A percentile compares a stretch with the other conserved stretches of the same genome.
Conservation (phyloP, 768 basidiomycete species). For the Sporobolomyces pararoseus region DNA sequence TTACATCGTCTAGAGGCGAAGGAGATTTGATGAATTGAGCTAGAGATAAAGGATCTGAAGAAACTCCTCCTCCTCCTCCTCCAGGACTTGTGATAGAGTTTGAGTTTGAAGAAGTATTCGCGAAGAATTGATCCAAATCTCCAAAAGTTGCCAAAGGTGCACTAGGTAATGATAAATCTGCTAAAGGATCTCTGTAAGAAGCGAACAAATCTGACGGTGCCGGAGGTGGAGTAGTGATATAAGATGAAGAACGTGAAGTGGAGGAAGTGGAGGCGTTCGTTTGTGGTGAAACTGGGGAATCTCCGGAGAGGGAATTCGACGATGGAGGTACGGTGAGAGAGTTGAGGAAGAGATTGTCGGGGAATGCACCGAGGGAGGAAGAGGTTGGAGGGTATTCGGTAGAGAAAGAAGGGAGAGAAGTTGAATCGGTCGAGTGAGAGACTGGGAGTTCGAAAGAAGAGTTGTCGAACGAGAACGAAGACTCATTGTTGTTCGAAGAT, state of each 20-base stretch:
- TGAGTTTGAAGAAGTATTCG: not conserved
- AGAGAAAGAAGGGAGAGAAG: not conserved
- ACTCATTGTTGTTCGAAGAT: not conserved
- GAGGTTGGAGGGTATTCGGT: not conserved
- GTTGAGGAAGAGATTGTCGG: constrained; percentile 20
- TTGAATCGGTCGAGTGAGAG: not conserved
- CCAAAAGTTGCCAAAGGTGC: constrained; percentile 8
- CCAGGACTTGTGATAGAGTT: no score
- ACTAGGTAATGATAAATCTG: not conserved
- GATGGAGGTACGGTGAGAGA: constrained; percentile 18
- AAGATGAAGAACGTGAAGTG: constrained; percentile 9
- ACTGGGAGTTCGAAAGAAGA: not conserved
- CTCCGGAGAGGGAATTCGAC: not conserved
- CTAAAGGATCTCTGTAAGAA: constrained; percentile 36
- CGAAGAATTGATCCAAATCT: constrained; percentile 38
- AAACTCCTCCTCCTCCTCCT: no score
- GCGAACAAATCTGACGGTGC: constrained; percentile 1
- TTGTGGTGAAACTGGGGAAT: not conserved
- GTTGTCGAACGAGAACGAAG: constrained; percentile 6
- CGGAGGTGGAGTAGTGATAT: not conserved
- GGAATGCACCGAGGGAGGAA: not conserved
- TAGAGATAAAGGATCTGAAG: not conserved
- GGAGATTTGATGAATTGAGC: constrained; percentile 14
- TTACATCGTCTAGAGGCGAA: not conserved
- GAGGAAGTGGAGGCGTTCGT: constrained; percentile 8